phyloP scores from a whole-genome alignment of 2,329 filamentous ascomycete species.

The Colletotrichum lini region DNA sequence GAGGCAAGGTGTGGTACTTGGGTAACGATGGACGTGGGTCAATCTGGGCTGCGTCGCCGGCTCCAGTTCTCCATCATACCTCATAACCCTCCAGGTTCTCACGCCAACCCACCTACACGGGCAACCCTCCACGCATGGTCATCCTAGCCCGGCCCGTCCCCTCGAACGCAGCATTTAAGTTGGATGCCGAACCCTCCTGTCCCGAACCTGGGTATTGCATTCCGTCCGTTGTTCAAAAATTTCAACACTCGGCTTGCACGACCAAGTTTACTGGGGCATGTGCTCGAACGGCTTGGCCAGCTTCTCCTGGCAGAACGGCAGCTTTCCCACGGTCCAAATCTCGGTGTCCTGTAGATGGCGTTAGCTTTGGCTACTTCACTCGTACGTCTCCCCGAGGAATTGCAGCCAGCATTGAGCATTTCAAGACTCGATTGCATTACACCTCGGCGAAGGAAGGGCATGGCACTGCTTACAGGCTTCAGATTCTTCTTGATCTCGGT shows the following conservation, averaged over 20 bases:
- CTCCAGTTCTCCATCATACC: constrained; percentile 4
- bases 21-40: constrained; percentile 24
- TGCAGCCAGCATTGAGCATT: neutral
- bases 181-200: constrained; percentile 5
- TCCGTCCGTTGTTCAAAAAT: neutral
- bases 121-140: constrained; percentile 22
- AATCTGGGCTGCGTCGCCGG: constrained; percentile 10
- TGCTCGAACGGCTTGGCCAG: constrained; percentile 74
- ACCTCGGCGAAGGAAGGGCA: neutral
- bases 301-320: constrained; percentile 78
- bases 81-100: constrained; percentile 41
- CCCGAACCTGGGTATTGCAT: neutral
- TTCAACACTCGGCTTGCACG: no score
- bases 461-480: constrained; percentile 68
- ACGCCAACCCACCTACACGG: constrained; percentile 26
- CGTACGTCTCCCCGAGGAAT: neutral
- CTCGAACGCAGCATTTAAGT: constrained; percentile 19
- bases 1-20: neutral
- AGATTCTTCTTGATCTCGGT: constrained; percentile 76
- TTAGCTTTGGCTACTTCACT: neutral
- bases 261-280: constrained; percentile 69
- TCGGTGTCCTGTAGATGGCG: constrained; percentile 67
- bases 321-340: constrained; percentile 79
- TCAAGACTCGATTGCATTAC: neutral
- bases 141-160: constrained; percentile 3